Evolutionary conservation across 768 basidiomycete species (phyloP).

Genomic region (Naematelia encephala): DNA sequence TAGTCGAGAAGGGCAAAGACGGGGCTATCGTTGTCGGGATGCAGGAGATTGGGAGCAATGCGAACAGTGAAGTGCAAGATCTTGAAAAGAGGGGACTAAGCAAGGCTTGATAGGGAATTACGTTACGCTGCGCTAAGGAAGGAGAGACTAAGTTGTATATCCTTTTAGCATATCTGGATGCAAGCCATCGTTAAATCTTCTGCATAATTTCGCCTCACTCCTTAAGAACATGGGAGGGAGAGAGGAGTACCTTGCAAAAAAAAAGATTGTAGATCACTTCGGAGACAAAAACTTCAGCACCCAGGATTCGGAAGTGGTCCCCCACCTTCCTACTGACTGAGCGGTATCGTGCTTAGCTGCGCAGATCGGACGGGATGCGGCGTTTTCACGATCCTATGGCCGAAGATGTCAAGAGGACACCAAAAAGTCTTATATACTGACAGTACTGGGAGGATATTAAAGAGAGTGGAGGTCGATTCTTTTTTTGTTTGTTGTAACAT

Average conservation of each 20-base stretch:
- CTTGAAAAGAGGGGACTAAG: background rate
- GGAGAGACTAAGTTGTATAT: background rate
- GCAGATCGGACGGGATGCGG: slow-evolving; percentile 39
- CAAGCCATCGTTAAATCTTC: no score
- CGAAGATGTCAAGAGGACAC: slow-evolving; percentile 18
- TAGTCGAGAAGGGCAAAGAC: slow-evolving; percentile 15
- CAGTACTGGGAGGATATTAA: no score
- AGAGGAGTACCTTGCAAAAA: background rate
- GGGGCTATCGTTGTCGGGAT: slow-evolving; percentile 36
- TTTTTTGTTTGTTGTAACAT: no score
- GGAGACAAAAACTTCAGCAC: slow-evolving; percentile 4
- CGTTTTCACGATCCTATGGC: slow-evolving; percentile 36
- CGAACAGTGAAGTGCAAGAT: background rate
- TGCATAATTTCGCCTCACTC: no score
- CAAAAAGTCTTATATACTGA: background rate
- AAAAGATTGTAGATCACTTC: background rate
- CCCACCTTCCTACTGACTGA: slow-evolving; percentile 6
- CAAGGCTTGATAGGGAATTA: no score
- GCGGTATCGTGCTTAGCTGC: slow-evolving; percentile 3
- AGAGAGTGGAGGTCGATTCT: no score
- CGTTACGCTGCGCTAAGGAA: no score
- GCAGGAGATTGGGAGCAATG: slow-evolving; percentile 22
- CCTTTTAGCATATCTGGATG: background rate
- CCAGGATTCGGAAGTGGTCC: slow-evolving; percentile 9
- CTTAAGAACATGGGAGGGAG: no score